Percentiles rank a stretch among this genome's conserved stretches.
These are phyloP conservation scores for Drechslerella coelobrocha DNA, from an alignment of 2,329 filamentous ascomycete species.

Conservation along the genomic window DNA sequence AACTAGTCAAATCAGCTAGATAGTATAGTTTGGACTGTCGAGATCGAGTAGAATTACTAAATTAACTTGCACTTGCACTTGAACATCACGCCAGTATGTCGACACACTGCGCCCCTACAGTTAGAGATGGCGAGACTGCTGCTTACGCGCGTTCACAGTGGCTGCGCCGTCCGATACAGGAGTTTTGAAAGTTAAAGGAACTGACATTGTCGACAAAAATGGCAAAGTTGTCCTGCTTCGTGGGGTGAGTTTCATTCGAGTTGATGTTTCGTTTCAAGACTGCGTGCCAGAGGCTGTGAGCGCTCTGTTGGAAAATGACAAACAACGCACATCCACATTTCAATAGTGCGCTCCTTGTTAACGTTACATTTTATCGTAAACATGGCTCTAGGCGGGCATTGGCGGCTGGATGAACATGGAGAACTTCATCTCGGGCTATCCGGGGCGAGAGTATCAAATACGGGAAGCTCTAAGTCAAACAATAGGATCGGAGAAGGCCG, in stretches of 20 bases:
- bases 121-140: background rate
- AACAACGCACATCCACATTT: too few species aligned
- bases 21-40: too few species aligned
- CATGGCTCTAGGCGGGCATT: constrained; percentile 55
- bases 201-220: constrained; percentile 61
- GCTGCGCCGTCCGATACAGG: constrained; percentile 55
- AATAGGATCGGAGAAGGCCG: constrained; percentile 65
- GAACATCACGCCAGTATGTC: too few species aligned
- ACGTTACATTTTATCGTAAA: constrained; percentile 7
- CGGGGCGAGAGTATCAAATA: constrained; percentile 67
- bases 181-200: constrained; percentile 60
- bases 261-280: constrained; percentile 56
- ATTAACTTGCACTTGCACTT: too few species aligned
- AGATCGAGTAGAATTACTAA: too few species aligned
- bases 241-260: constrained; percentile 55
- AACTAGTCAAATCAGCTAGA: too few species aligned
- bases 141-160: constrained; percentile 44
- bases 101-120: background rate
- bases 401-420: constrained; percentile 61
- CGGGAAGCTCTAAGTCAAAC: constrained; percentile 64
- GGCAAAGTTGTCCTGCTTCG: constrained; percentile 62
- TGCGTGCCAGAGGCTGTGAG: too few species aligned
- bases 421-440: constrained; percentile 70
- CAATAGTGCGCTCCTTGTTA: too few species aligned
- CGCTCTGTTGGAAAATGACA: constrained; percentile 57